A percentile compares a stretch with the other conserved stretches of the same genome.
These are phyloP conservation scores for Wickerhamomyces queroliae DNA, from an alignment of 805 yeast species.

Conservation along the genomic window DNA sequence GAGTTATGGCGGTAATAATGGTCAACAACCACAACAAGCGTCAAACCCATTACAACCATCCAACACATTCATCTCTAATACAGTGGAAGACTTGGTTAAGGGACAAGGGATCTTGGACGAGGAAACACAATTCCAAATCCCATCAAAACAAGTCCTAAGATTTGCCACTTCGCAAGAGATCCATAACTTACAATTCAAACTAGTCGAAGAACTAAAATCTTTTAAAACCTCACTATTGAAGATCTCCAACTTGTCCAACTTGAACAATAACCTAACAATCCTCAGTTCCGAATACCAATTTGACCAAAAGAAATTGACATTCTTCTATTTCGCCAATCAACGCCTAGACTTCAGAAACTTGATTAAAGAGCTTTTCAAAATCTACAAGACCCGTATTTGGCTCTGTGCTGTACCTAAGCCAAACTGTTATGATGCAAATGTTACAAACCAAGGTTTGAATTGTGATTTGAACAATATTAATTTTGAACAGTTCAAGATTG, in stretches of 20 bases:
- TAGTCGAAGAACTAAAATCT: slow-evolving; percentile 68
- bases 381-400: slow-evolving; percentile 80
- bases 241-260: slow-evolving; percentile 30
- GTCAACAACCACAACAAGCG: too few relatives aligned
- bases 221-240: slow-evolving; percentile 57
- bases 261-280: slow-evolving; percentile 46
- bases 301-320: slow-evolving; percentile 71
- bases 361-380: slow-evolving; percentile 67
- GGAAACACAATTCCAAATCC: slow-evolving; percentile 51
- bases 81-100: slow-evolving; percentile 16
- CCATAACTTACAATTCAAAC: slow-evolving; percentile 53
- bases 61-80: slow-evolving; percentile 10
- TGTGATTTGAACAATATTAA: slow-evolving; percentile 11
- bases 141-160: slow-evolving; percentile 71
- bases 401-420: slow-evolving; percentile 55
- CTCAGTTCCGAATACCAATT: slow-evolving; percentile 78
- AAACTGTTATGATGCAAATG: not conserved
- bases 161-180: slow-evolving; percentile 73
- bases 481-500: slow-evolving; percentile 7
- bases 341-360: slow-evolving; percentile 70
- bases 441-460: slow-evolving; percentile 2
- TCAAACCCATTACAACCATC: slow-evolving; percentile 1
- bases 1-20: slow-evolving; percentile 9
- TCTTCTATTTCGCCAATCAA: slow-evolving; percentile 59
- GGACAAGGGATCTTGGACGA: slow-evolving; percentile 27